Conservation (phyloP, 176 grass and related monocot genomes). For the Carex pumila region DNA sequence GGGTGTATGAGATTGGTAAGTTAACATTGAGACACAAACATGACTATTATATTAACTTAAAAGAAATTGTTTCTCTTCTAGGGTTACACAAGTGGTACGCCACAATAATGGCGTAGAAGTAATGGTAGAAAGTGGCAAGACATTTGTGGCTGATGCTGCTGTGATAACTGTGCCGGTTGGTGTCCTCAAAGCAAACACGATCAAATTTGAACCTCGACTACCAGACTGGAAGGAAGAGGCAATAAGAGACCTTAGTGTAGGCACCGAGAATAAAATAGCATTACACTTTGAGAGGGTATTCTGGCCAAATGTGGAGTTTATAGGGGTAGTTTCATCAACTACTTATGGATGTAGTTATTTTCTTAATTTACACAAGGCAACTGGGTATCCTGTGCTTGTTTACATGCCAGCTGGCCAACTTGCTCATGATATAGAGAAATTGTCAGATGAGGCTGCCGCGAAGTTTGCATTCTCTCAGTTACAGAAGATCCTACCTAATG, state of each 20-base stretch:
- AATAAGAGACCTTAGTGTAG: constrained; percentile 62
- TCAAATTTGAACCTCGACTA: constrained; percentile 76
- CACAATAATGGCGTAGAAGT: constrained; percentile 85
- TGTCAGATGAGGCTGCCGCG: constrained; percentile 77
- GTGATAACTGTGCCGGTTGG: constrained; percentile 69
- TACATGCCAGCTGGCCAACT: constrained; percentile 96
- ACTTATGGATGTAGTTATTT: constrained; percentile 99
- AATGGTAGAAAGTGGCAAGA: constrained; percentile 72
- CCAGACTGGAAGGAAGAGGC: constrained; percentile 95
- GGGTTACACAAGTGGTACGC: constrained; percentile 74
- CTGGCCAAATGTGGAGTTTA: constrained; percentile 98
- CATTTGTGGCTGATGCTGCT: constrained; percentile 83
- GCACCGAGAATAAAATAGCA: constrained; percentile 91
- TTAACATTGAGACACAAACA: background rate
- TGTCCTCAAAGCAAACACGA: constrained; percentile 66
- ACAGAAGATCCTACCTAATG: constrained; percentile 83
- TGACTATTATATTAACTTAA: background rate
- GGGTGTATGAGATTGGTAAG: background rate
- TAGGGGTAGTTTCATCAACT: constrained; percentile 77
- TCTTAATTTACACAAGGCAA: constrained; percentile 97
- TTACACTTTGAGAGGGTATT: constrained; percentile 90
- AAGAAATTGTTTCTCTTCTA: constrained; percentile 25
- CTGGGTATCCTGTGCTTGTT: constrained; percentile 80
- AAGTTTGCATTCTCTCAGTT: constrained; percentile 87
- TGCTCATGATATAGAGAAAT: constrained; percentile 88